These are phyloP conservation scores for Pecoramyces ruminantium DNA, from an alignment of 192 early-diverging fungal species.

Conservation along the genomic window DNA sequence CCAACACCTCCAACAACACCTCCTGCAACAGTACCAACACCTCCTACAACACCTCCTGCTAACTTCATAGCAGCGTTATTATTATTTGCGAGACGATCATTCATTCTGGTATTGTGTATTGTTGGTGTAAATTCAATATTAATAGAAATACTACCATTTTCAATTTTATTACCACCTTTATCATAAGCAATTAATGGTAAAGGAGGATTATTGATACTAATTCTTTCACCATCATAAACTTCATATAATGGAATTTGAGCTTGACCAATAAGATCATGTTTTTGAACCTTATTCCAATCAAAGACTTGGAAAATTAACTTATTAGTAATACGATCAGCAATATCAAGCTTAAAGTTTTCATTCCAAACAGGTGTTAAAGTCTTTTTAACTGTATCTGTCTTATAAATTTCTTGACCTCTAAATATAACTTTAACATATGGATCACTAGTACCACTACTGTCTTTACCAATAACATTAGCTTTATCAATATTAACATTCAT, in stretches of 20 bases:
- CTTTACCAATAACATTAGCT: background rate
- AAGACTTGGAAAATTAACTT: constrained; percentile 44
- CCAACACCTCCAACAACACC: constrained; percentile 6
- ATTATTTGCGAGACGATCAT: background rate
- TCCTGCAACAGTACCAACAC: background rate
- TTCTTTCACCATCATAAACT: constrained; percentile 21
- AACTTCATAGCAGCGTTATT: constrained; percentile 9
- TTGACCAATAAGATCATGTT: constrained; percentile 36
- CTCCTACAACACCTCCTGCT: constrained; percentile 6
- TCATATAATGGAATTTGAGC: constrained; percentile 29
- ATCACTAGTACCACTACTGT: background rate
- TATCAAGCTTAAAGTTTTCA: constrained; percentile 39
- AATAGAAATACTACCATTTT: background rate
- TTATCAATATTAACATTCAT: background rate
- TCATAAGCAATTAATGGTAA: background rate
- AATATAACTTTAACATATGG: background rate
- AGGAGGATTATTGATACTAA: too few relatives aligned
- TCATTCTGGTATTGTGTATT: background rate
- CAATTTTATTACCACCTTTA: background rate
- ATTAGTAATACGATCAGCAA: constrained; percentile 28
- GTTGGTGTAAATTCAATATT: background rate
- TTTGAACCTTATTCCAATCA: constrained; percentile 64
- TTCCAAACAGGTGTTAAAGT: constrained; percentile 53
- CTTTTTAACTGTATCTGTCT: constrained; percentile 56
- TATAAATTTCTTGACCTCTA: constrained; percentile 41